These are phyloP conservation scores for Pseudocercospora musae DNA, from an alignment of 2,329 filamentous ascomycete species.

Conservation along the genomic window DNA sequence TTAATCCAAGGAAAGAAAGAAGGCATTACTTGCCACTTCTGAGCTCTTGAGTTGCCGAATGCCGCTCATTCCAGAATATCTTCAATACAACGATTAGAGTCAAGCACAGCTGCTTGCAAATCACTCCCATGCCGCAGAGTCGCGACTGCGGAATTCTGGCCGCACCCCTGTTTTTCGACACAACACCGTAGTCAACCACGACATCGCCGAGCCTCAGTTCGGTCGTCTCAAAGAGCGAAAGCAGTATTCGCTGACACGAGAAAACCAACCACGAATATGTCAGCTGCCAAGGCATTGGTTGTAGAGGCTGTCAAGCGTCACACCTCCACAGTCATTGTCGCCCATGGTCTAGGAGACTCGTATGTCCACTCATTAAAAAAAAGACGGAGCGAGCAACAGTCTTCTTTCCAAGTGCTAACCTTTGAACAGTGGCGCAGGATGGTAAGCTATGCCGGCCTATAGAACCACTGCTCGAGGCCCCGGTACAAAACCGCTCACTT, in stretches of 20 bases:
- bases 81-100: not conserved
- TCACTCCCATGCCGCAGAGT: not conserved
- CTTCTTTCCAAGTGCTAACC: slow-evolving; percentile 10
- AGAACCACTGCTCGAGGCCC: not conserved
- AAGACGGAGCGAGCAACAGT: not conserved
- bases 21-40: not conserved
- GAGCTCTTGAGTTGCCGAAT: not conserved
- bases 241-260: not conserved
- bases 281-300: slow-evolving; percentile 48
- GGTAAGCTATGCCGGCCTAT: slow-evolving; percentile 47
- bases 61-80: not conserved
- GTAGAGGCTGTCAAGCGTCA: slow-evolving; percentile 78
- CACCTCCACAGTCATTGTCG: slow-evolving; percentile 91
- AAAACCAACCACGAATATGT: not conserved
- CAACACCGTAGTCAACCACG: not conserved
- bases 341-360: slow-evolving; percentile 86
- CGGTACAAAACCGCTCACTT: not conserved
- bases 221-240: not conserved
- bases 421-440: slow-evolving; percentile 59
- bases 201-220: not conserved
- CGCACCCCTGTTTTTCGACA: not conserved
- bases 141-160: not conserved
- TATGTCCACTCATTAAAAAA: slow-evolving; percentile 18
- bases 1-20: not conserved
- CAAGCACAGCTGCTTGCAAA: not conserved